A percentile compares a stretch with the other conserved stretches of the same genome.
Conservation (phyloP, 1,284 basidiomycete genomes). For the Rhizoctonia solani region DNA sequence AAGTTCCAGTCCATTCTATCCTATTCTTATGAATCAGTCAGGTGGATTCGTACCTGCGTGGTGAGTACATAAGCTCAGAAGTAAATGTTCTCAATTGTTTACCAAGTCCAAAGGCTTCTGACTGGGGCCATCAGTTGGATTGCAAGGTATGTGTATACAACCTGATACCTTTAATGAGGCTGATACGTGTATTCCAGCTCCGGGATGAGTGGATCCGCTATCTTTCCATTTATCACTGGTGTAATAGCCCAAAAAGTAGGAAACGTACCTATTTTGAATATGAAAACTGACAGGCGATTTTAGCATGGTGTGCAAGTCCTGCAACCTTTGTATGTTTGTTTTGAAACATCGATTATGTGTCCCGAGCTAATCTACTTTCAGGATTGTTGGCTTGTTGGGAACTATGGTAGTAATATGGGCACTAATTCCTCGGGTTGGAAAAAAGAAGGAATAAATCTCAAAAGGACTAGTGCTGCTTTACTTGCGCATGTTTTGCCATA, state of each 20-base stretch:
- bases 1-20: slow-evolving; percentile 36
- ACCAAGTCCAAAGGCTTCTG: neutral
- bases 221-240: slow-evolving; percentile 38
- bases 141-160: neutral
- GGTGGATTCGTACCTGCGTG: slow-evolving; percentile 27
- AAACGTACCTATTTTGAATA: neutral
- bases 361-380: neutral
- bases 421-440: neutral
- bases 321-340: slow-evolving; percentile 32
- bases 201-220: slow-evolving; percentile 30
- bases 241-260: slow-evolving; percentile 3
- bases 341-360: neutral
- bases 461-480: no score
- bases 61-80: neutral
- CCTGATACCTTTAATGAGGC: neutral
- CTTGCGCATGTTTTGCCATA: no score
- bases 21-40: slow-evolving; percentile 36
- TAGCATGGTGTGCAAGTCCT: slow-evolving; percentile 37
- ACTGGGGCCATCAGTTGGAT: slow-evolving; percentile 20
- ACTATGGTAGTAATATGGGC: neutral
- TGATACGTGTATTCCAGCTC: neutral
- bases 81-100: neutral
- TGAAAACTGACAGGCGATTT: neutral
- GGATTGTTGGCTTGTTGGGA: neutral
- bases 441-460: neutral